Evolutionary conservation across 2,329 filamentous ascomycete species (phyloP).

Genomic region (Fusarium sp.): DNA sequence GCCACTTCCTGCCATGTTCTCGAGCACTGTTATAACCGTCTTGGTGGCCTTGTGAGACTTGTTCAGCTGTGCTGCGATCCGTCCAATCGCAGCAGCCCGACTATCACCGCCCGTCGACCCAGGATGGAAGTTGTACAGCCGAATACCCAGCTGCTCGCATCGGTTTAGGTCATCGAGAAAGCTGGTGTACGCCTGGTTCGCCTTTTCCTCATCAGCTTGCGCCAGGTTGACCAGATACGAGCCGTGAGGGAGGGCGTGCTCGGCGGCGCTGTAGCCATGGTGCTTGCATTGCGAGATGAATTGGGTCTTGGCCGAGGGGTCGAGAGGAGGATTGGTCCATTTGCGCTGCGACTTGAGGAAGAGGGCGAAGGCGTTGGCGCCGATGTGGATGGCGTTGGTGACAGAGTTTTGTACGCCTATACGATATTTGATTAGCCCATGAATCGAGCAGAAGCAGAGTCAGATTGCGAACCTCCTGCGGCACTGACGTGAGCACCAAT

Average conservation of each 20-base stretch:
- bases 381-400: conserved; percentile 81
- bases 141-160: conserved; percentile 87
- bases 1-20: conserved; percentile 94
- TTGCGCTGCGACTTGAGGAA: conserved; percentile 98
- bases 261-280: conserved; percentile 77
- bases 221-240: conserved; percentile 98
- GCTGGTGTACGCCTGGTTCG: conserved; percentile 83
- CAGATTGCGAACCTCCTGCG: conserved; percentile 75
- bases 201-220: conserved; percentile 82
- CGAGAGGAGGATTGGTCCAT: conserved; percentile 86
- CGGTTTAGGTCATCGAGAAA: conserved; percentile 91
- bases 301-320: conserved; percentile 72
- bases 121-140: conserved; percentile 98
- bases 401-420: conserved; percentile 90
- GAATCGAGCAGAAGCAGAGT: conserved; percentile 5
- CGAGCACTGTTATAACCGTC: conserved; percentile 84
- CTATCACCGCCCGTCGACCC: conserved; percentile 80
- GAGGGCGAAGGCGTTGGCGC: conserved; percentile 91
- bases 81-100: conserved; percentile 76
- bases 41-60: conserved; percentile 81
- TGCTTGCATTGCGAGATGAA: conserved; percentile 78
- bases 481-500: conserved; percentile 93
- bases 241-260: conserved; percentile 89
- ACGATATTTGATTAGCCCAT: neutral
- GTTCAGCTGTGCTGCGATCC: conserved; percentile 87